These are phyloP conservation scores for Austroboletus festivus DNA, from an alignment of 768 basidiomycete genomes.

Conservation along the genomic window DNA sequence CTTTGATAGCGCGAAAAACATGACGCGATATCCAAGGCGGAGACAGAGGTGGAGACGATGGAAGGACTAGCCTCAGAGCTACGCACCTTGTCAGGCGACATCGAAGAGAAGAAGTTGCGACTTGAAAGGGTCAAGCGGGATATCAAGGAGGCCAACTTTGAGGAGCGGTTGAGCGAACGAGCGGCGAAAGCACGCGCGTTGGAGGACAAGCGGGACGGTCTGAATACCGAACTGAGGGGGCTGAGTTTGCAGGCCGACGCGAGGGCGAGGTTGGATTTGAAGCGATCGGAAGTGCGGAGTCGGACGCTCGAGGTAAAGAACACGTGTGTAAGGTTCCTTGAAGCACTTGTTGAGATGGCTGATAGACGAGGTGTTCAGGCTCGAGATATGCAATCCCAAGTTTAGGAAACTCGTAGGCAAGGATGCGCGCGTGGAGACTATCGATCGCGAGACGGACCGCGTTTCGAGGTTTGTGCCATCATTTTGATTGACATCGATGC, in stretches of 20 bases:
- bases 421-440: conserved; percentile 56
- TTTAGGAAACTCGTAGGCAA: conserved; percentile 64
- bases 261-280: conserved; percentile 75
- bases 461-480: conserved; percentile 48
- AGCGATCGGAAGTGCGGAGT: conserved; percentile 60
- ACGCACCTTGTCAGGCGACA: conserved; percentile 53
- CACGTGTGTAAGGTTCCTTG: conserved; percentile 45
- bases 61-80: conserved; percentile 54
- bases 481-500: not conserved
- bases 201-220: conserved; percentile 65
- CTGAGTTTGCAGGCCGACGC: conserved; percentile 78
- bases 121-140: conserved; percentile 59
- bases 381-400: conserved; percentile 57
- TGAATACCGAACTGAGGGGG: conserved; percentile 67
- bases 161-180: conserved; percentile 59
- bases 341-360: not conserved
- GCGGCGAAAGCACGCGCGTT: conserved; percentile 50
- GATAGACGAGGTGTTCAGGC: conserved; percentile 39
- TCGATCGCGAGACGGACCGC: conserved; percentile 72
- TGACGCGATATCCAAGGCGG: conserved; percentile 46
- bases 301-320: conserved; percentile 66
- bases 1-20: conserved; percentile 47
- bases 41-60: conserved; percentile 54
- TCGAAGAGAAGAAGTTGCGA: conserved; percentile 64
- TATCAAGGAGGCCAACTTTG: conserved; percentile 58